These are phyloP conservation scores for Claviceps quebecensis DNA, from an alignment of 2,329 filamentous ascomycete genomes.

Conservation along the genomic window DNA sequence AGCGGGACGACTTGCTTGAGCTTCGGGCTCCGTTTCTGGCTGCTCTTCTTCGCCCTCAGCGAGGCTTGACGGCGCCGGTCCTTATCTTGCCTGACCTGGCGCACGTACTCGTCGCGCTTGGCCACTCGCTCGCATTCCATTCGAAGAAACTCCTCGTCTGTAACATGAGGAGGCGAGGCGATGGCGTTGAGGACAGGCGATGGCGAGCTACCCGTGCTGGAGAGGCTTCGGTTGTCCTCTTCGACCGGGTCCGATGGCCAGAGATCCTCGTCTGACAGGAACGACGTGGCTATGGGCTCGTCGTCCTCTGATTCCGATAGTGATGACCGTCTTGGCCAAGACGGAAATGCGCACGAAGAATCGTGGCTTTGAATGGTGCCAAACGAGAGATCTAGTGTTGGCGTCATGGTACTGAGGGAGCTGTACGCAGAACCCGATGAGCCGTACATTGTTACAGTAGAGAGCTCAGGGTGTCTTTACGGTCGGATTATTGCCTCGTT, in stretches of 20 bases:
- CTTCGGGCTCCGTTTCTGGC: slow-evolving; percentile 36
- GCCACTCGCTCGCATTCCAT: slow-evolving; percentile 36
- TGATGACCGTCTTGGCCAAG: slow-evolving; percentile 42
- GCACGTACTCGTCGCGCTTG: slow-evolving; percentile 38
- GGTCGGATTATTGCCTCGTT: neutral
- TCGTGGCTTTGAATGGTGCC: slow-evolving; percentile 27
- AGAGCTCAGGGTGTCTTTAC: neutral
- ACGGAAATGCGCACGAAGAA: slow-evolving; percentile 40
- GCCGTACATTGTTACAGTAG: slow-evolving; percentile 27
- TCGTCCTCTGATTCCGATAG: slow-evolving; percentile 29
- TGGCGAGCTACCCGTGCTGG: slow-evolving; percentile 29
- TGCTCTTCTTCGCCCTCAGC: slow-evolving; percentile 19
- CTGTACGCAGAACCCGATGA: slow-evolving; percentile 27
- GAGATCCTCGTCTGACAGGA: slow-evolving; percentile 51
- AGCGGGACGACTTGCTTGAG: slow-evolving; percentile 31
- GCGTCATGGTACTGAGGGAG: slow-evolving; percentile 29
- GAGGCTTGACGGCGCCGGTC: slow-evolving; percentile 33
- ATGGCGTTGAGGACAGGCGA: slow-evolving; percentile 15
- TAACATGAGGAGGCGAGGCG: slow-evolving; percentile 22
- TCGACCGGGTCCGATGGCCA: slow-evolving; percentile 37
- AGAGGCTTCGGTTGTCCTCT: slow-evolving; percentile 34
- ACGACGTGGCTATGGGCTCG: slow-evolving; percentile 36
- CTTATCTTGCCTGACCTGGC: slow-evolving; percentile 38
- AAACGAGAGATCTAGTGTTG: slow-evolving; percentile 32
- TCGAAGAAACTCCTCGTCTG: slow-evolving; percentile 35